Evolutionary conservation across 2,329 filamentous ascomycete species (phyloP).

Genomic region (Leptographium wingfieldii): DNA sequence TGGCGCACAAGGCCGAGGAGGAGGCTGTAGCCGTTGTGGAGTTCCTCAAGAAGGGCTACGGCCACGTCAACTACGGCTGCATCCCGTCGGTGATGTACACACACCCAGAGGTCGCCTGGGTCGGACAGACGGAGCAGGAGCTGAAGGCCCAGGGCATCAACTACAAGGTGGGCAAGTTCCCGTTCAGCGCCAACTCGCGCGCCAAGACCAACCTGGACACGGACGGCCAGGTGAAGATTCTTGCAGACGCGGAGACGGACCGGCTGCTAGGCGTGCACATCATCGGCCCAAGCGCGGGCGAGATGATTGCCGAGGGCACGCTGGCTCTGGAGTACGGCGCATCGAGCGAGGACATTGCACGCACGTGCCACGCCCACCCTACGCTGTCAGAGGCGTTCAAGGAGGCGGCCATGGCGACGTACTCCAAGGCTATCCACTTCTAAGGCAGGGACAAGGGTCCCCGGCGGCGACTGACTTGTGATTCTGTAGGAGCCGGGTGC

Average conservation of each 20-base stretch:
- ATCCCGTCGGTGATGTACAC: conserved; percentile 99
- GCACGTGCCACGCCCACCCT: conserved; percentile 94
- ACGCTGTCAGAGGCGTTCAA: conserved; percentile 97
- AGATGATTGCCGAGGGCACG: conserved; percentile 98
- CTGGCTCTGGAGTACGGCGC: conserved; percentile 94
- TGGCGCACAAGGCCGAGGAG: conserved; percentile 98
- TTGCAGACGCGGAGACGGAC: conserved; percentile 93
- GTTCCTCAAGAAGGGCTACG: conserved; percentile 95
- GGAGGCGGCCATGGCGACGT: conserved; percentile 97
- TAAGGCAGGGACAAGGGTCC: conserved; percentile 32
- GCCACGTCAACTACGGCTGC: conserved; percentile 96
- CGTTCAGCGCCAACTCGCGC: conserved; percentile 94
- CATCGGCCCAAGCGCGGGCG: conserved; percentile 86
- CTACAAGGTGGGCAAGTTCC: conserved; percentile 89
- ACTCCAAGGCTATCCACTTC: conserved; percentile 91
- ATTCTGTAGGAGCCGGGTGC: background rate
- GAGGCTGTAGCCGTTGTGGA: conserved; percentile 90
- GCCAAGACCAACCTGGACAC: conserved; percentile 98
- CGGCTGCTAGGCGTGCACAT: conserved; percentile 93
- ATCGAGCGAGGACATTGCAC: conserved; percentile 83
- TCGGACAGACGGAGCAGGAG: conserved; percentile 94
- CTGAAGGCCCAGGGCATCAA: conserved; percentile 81
- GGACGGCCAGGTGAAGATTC: conserved; percentile 93
- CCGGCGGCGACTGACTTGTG: background rate
- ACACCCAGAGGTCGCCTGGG: conserved; percentile 96